phyloP scores from a whole-genome alignment of 2,329 filamentous ascomycete genomes.

The Bisporella sp. region DNA sequence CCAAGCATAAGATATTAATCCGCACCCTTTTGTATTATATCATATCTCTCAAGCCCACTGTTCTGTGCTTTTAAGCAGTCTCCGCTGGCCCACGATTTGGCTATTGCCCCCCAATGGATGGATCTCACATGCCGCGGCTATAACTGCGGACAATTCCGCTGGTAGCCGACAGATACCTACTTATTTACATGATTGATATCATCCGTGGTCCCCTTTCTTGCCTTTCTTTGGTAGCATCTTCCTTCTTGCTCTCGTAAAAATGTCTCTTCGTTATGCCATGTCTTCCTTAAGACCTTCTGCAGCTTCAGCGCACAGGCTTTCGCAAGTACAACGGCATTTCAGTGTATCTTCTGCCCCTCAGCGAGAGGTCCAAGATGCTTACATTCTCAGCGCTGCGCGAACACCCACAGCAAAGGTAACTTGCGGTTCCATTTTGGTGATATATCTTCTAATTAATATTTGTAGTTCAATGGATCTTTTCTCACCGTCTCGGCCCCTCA shows the following conservation, averaged over 20 bases:
- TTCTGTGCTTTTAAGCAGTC: too few species aligned
- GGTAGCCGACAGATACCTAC: too few species aligned
- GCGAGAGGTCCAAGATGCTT: conserved; percentile 79
- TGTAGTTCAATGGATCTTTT: conserved; percentile 92
- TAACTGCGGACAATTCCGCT: too few species aligned
- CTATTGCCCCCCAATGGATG: too few species aligned
- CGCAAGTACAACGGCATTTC: conserved; percentile 43
- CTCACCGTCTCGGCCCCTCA: conserved; percentile 76
- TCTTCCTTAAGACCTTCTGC: conserved; percentile 16
- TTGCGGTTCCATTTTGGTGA: neutral
- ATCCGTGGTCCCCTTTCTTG: too few species aligned
- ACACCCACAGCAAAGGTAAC: conserved; percentile 82
- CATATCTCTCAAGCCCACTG: too few species aligned
- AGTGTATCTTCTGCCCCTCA: conserved; percentile 38
- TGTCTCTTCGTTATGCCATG: conserved; percentile 24
- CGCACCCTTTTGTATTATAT: too few species aligned
- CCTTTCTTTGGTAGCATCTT: too few species aligned
- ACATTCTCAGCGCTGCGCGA: conserved; percentile 83
- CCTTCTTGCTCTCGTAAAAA: conserved; percentile 11
- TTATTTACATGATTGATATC: too few species aligned
- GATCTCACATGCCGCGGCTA: too few species aligned
- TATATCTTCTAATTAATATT: neutral
- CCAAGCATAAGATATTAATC: too few species aligned
- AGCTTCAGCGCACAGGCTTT: conserved; percentile 31
- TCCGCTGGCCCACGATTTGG: too few species aligned